Evolutionary conservation across 257 asterid genomes (phyloP).

Genomic region (Striga asiatica): DNA sequence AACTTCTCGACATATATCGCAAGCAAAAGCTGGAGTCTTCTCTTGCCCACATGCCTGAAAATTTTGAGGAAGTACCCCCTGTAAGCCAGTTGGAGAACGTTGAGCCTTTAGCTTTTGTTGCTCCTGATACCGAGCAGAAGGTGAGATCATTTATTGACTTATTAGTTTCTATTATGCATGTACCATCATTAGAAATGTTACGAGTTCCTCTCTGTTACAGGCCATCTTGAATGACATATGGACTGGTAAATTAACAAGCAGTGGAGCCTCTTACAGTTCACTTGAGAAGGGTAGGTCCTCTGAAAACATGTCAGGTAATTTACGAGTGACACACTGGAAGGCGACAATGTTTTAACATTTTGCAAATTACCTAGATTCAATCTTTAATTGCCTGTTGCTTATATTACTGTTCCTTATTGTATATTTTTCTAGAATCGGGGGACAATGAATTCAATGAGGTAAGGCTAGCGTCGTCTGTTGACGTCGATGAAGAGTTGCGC

Average conservation of each 20-base stretch:
- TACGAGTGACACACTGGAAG: neutral
- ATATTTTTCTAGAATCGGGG: slow-evolving; percentile 24
- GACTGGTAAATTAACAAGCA: slow-evolving; percentile 59
- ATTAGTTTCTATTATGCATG: neutral
- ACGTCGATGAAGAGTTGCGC: slow-evolving; percentile 28
- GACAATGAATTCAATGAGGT: slow-evolving; percentile 33
- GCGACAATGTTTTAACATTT: neutral
- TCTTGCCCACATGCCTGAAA: slow-evolving; percentile 34
- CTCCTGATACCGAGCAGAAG: slow-evolving; percentile 80
- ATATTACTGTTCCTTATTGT: neutral
- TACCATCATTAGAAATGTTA: slow-evolving; percentile 10
- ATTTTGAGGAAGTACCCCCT: slow-evolving; percentile 59
- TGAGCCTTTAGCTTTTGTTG: slow-evolving; percentile 83
- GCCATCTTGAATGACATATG: slow-evolving; percentile 58
- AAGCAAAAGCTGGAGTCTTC: slow-evolving; percentile 43
- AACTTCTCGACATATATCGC: slow-evolving; percentile 87
- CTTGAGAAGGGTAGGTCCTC: slow-evolving; percentile 44
- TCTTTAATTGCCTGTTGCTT: neutral
- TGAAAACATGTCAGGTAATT: slow-evolving; percentile 51
- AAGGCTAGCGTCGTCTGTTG: slow-evolving; percentile 28
- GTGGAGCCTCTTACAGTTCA: slow-evolving; percentile 52
- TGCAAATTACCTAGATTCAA: neutral
- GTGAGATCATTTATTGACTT: slow-evolving; percentile 27
- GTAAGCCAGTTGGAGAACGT: slow-evolving; percentile 38
- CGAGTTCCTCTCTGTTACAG: slow-evolving; percentile 26